Evolutionary conservation across 179 eudicot species (phyloP).

Genomic region (Beta lomatogona): DNA sequence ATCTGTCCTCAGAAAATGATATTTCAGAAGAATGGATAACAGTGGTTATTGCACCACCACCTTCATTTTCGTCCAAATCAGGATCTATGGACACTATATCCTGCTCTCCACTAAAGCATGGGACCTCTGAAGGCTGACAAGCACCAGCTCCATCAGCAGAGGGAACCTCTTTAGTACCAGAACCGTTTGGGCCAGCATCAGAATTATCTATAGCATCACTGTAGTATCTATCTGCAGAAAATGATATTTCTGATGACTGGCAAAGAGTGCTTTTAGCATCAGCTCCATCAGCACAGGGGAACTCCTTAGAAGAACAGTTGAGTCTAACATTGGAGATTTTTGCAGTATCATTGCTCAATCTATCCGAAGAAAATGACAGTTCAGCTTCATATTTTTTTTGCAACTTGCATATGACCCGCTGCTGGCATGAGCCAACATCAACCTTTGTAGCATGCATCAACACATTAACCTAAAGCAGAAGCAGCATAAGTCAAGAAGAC

Average conservation of each 20-base stretch:
- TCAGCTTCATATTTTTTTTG: slow-evolving; percentile 38
- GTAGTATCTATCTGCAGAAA: not conserved
- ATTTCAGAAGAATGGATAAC: too few species aligned
- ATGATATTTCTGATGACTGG: not conserved
- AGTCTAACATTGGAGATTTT: slow-evolving; percentile 9
- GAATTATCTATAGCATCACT: not conserved
- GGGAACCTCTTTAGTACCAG: not conserved
- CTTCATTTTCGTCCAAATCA: too few species aligned
- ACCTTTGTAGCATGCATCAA: slow-evolving; percentile 65
- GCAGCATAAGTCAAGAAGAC: slow-evolving; percentile 9
- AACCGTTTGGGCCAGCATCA: not conserved
- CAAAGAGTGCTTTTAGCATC: not conserved
- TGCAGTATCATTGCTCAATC: slow-evolving; percentile 9
- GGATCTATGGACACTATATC: too few species aligned
- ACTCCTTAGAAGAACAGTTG: slow-evolving; percentile 16
- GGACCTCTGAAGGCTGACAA: not conserved
- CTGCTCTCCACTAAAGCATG: too few species aligned
- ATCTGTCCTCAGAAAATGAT: not conserved
- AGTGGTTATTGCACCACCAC: too few species aligned
- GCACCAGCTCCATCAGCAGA: not conserved
- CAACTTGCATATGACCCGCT: slow-evolving; percentile 34
- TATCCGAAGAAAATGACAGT: slow-evolving; percentile 11
- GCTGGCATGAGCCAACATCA: slow-evolving; percentile 36
- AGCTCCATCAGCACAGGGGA: slow-evolving; percentile 9
- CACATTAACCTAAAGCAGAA: slow-evolving; percentile 57